These are phyloP conservation scores for Roridomyces roridus DNA, from an alignment of 768 basidiomycete species.

Conservation along the genomic window DNA sequence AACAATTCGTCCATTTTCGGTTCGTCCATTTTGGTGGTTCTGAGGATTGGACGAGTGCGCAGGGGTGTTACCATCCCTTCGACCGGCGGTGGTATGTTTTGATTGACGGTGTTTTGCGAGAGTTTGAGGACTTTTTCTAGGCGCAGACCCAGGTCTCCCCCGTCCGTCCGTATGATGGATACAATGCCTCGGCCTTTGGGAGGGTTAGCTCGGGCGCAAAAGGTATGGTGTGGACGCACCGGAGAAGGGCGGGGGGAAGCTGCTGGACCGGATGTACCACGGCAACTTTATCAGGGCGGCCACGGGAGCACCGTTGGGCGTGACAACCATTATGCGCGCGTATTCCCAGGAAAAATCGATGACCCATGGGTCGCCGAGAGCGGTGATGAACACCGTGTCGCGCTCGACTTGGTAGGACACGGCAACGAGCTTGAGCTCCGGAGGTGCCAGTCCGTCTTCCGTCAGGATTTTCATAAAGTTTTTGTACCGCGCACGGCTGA, in stretches of 20 bases:
- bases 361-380: conserved; percentile 12
- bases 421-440: neutral
- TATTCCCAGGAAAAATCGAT: conserved; percentile 7
- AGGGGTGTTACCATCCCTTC: conserved; percentile 11
- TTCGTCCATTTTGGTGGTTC: conserved; percentile 14
- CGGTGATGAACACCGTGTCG: conserved; percentile 15
- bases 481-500: neutral
- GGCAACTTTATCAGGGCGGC: conserved; percentile 6
- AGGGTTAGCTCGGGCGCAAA: neutral
- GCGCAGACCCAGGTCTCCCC: conserved; percentile 4
- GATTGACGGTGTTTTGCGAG: neutral
- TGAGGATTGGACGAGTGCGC: neutral
- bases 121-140: conserved; percentile 11
- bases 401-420: neutral
- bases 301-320: neutral
- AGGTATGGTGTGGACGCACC: neutral
- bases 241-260: neutral
- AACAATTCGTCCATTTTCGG: neutral
- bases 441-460: conserved; percentile 16
- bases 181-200: conserved; percentile 13
- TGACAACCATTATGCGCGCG: conserved; percentile 8
- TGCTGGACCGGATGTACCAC: neutral
- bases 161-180: conserved; percentile 11
- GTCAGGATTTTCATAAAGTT: neutral
- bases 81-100: neutral